These are phyloP conservation scores for Irpex lacteus DNA, from an alignment of 1,284 basidiomycete species.

Conservation along the genomic window DNA sequence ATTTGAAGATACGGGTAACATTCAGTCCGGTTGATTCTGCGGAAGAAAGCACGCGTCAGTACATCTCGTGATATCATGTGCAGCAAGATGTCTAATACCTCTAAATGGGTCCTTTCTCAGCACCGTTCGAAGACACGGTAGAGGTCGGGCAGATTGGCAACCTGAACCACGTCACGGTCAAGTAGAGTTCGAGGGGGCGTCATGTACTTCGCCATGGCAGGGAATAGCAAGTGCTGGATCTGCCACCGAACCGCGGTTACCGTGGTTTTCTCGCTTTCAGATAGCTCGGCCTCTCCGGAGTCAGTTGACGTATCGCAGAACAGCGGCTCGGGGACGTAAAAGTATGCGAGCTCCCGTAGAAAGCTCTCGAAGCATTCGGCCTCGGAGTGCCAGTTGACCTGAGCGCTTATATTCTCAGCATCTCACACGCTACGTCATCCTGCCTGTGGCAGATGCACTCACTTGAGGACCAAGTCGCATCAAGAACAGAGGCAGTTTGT, in stretches of 20 bases:
- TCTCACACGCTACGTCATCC: not conserved
- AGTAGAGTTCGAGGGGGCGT: constrained; percentile 66
- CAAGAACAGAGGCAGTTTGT: constrained; percentile 81
- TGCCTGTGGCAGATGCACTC: constrained; percentile 18
- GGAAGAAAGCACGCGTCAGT: not conserved
- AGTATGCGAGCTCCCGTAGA: constrained; percentile 87
- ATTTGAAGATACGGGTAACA: not conserved
- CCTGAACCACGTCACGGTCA: constrained; percentile 77
- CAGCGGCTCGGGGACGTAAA: constrained; percentile 73
- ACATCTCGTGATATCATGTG: not conserved
- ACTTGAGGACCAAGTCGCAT: constrained; percentile 87
- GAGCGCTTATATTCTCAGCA: constrained; percentile 19
- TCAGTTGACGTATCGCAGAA: constrained; percentile 12
- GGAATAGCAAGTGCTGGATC: constrained; percentile 86
- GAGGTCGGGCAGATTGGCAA: constrained; percentile 84
- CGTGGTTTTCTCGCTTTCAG: constrained; percentile 28
- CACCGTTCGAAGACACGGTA: constrained; percentile 92
- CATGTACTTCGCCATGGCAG: constrained; percentile 75
- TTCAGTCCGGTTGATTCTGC: not conserved
- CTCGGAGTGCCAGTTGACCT: constrained; percentile 91
- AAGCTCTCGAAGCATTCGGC: constrained; percentile 84
- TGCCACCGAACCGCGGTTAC: constrained; percentile 74
- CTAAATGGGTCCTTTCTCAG: constrained; percentile 31
- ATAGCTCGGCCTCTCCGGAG: constrained; percentile 8
- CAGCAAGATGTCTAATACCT: not conserved